Evolutionary conservation across 345 rosid species (phyloP), one percentile per base, ranked within the genome.

Genomic region (Melastoma malabathricum): DNA sequence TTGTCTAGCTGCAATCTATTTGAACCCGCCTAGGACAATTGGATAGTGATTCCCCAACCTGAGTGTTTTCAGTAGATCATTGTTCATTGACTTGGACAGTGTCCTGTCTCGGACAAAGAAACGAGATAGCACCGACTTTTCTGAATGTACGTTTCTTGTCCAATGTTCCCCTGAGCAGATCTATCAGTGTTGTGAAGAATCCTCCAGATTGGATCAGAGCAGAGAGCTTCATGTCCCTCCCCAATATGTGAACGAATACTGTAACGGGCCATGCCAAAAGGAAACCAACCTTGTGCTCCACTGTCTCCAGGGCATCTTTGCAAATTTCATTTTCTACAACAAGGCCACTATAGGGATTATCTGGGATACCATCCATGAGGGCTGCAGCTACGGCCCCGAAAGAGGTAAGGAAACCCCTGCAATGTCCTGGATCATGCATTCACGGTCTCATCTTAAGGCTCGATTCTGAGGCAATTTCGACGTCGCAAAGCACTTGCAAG

Each of bases 261-360:
- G 98, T 64, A 48, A 6, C 2, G 98, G 98, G 41, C 83, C 95
- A 13, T 92, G 98, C 72, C 63, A 77, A 44, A 8, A 70, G 0
- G 97, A 87, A 69, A 87, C 95, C 25, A 64, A 81, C 65, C 57
- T 87, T 62, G 88, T 78, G 59, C 82, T 92, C 18, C 43, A 58
- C 44, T 92, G 98, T 69, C 57, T 87, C 15, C 79, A 84, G 23
- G 58, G 61, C 56, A 54, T 92, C 39, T 41, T 82, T 68, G 47
- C n/a, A 19, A 59, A 81, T 71, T 92, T 81, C 55, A 6, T 54
- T 48, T 87, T 92, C 74, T 75, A 72, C 64, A 92, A 87, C 50
- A 74, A 54, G 41, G 94, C 98, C 45, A 87, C 97, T 16, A 58
- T 79, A 57, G 10, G 16, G 7, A 84, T 65, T 44, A 53, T 92